Base-by-base conservation (phyloP, 2,329 filamentous ascomycete species). In the Lachnellula subtilissima region DNA sequence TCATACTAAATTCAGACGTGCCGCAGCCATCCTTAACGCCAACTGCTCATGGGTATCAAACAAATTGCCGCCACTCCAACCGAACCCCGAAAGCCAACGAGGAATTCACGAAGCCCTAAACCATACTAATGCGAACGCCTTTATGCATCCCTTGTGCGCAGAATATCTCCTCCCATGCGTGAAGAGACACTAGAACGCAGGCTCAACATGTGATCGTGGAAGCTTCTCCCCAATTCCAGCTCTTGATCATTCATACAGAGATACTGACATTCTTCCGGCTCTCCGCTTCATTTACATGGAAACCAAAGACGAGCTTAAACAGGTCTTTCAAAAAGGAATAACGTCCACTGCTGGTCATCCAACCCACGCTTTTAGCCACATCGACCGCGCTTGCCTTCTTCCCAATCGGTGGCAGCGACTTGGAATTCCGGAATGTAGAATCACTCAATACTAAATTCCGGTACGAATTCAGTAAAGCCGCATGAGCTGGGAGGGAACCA, bases 291-390 rank as follows among this genome's bases (percentile, higher is more conserved):
- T 96, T 90, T 15, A 91, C 74, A 48, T 87, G 83, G 67, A 93
- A 93, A 3, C 90, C 88, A 70, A 95, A 96, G 2, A 96, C 91
- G 42, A 93, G 78, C 52, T 83, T 82, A 74, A 89, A 97, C 14
- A 97, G 76, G 65, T 96, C 91, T 50, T 84, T 79, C 60, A 97
- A 75, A 78, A 93, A 97, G 8, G 77, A 77, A 71, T 94, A 94
- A 65, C 91, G 84, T 55, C 83, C 80, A 28, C 83, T 85, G 55
- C 83, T 78, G 52, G 82, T 82, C 82, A 96, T 89, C 77, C 86
- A 87, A 52, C 81, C 78, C 6, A 96, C 87, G 50, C 89, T 89
- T 70, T 86, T 87, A 37, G 88, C 89, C 60, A 95, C 83, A 64
- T 97, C 91, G n/a, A 78, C 73, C 0, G 89, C 88, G 3, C 77